Base-by-base conservation (phyloP, 2,329 filamentous ascomycete species). In the Lasiodiplodia sp. region DNA sequence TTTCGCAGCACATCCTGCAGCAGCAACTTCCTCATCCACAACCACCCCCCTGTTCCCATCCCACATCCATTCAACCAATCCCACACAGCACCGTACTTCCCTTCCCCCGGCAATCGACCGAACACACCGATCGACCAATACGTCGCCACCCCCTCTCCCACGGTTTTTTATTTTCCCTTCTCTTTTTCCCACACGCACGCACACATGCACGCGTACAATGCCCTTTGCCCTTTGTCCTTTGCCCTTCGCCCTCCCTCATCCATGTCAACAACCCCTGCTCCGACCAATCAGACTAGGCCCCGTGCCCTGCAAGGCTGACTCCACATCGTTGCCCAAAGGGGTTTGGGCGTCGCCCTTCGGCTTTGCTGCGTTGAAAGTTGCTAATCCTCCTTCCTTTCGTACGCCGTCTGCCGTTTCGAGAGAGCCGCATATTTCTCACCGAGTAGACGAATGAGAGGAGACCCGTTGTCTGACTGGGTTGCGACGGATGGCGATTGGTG, bases 341-440 rank as follows among this genome's bases (percentile, higher is more conserved):
- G 47, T 38, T 64, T 64, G 60, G 60, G 60, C 60, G 44, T 64
- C 47, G 47, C 60, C 31, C 60, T 64, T 64, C 47, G 60, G 12
- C n/a, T 64, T 51, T 64, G 60, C 60, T 64, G 44, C 60, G 60
- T 64, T 37, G 25, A 47, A 64, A 64, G 60, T 64, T 52, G 47
- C 38, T 3, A n/a, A 47, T 47, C 44, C 44, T 47, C 8, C 44
- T 8, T 21, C 44, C 18, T 47, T 21, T 3, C 12, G 12, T 47
- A 2, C 18, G 44, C 12, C 3, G 28, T 3, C 18, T 10, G 58
- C 16, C 34, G 38, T 10, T 51, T 51, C 6, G 28, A 18, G 58
- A 23, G 44, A 44, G 23, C 31, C 8, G 31, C 31, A 34, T 34
- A 34, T 34, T 34, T 34, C 8, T 34, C 8, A 7, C 31, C 31